Conservation (phyloP, 257 asterid genomes). For the Lantana camara region DNA sequence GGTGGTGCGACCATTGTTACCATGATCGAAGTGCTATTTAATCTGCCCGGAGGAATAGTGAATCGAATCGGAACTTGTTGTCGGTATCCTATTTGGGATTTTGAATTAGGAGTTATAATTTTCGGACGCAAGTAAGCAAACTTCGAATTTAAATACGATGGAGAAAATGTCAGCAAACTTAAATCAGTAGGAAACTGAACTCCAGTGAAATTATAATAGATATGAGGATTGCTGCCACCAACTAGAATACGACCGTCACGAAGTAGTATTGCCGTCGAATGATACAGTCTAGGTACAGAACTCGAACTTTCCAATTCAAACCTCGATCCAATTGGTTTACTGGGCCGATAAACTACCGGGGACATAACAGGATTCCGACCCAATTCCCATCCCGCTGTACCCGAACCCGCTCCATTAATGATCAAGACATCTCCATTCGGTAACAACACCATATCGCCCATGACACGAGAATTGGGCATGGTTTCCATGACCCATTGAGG, state of each 20-base stretch:
- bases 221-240: not conserved
- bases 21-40: constrained; percentile 7
- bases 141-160: constrained; percentile 33
- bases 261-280: constrained; percentile 12
- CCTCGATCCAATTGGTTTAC: constrained; percentile 7
- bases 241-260: not conserved
- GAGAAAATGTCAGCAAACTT: constrained; percentile 45
- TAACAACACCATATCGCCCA: constrained; percentile 56
- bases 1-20: constrained; percentile 47
- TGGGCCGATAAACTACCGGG: constrained; percentile 29
- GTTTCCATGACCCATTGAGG: constrained; percentile 55
- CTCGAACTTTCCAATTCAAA: constrained; percentile 24
- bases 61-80: constrained; percentile 31
- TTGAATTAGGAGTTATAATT: constrained; percentile 37
- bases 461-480: constrained; percentile 52
- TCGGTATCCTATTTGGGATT: constrained; percentile 27
- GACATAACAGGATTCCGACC: constrained; percentile 40
- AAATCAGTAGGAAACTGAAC: constrained; percentile 46
- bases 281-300: constrained; percentile 31
- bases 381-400: constrained; percentile 50
- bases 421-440: constrained; percentile 50
- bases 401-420: constrained; percentile 47
- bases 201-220: constrained; percentile 23
- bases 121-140: constrained; percentile 28
- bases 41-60: constrained; percentile 15